Evolutionary conservation across 495 filamentous ascomycete genomes (phyloP).

Genomic region (Cetradonia linearis): DNA sequence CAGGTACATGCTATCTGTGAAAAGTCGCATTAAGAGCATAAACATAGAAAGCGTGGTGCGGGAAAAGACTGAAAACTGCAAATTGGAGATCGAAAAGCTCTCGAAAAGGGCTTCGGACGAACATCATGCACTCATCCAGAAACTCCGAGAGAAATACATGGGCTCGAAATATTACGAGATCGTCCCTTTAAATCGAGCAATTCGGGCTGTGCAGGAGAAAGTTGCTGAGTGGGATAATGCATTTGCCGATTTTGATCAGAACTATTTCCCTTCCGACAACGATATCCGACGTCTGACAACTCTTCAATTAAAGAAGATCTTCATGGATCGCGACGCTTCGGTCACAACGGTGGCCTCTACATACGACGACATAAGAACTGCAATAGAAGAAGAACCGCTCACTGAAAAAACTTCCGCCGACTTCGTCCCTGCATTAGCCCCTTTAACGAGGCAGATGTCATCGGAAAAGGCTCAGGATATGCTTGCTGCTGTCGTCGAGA

Average conservation of each 20-base stretch:
- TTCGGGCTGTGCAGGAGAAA: slow-evolving; percentile 83
- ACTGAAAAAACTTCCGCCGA: slow-evolving; percentile 37
- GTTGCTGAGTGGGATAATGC: slow-evolving; percentile 85
- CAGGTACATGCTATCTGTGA: slow-evolving; percentile 79
- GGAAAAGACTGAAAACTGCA: slow-evolving; percentile 71
- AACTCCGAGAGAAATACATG: slow-evolving; percentile 83
- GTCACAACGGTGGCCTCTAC: slow-evolving; percentile 56
- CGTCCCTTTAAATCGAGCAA: slow-evolving; percentile 78
- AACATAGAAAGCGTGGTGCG: slow-evolving; percentile 82
- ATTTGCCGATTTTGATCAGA: slow-evolving; percentile 82
- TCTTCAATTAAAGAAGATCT: slow-evolving; percentile 88
- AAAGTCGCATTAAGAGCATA: slow-evolving; percentile 72
- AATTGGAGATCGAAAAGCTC: slow-evolving; percentile 66
- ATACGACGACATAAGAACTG: slow-evolving; percentile 40
- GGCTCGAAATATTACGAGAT: slow-evolving; percentile 92
- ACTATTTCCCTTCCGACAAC: slow-evolving; percentile 94
- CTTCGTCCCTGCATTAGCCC: slow-evolving; percentile 28
- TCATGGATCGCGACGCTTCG: slow-evolving; percentile 74
- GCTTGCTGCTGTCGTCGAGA: slow-evolving; percentile 58
- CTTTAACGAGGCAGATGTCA: slow-evolving; percentile 42
- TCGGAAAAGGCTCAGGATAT: slow-evolving; percentile 60
- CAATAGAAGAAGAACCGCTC: slow-evolving; percentile 34
- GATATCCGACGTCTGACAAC: slow-evolving; percentile 89
- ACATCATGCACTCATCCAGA: slow-evolving; percentile 56
- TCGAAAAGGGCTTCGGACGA: slow-evolving; percentile 70